Percentiles rank a stretch among this genome's conserved stretches.
Evolutionary conservation across 139 green algal species (phyloP).

Genomic region (Prasinococcaceae sp.): DNA sequence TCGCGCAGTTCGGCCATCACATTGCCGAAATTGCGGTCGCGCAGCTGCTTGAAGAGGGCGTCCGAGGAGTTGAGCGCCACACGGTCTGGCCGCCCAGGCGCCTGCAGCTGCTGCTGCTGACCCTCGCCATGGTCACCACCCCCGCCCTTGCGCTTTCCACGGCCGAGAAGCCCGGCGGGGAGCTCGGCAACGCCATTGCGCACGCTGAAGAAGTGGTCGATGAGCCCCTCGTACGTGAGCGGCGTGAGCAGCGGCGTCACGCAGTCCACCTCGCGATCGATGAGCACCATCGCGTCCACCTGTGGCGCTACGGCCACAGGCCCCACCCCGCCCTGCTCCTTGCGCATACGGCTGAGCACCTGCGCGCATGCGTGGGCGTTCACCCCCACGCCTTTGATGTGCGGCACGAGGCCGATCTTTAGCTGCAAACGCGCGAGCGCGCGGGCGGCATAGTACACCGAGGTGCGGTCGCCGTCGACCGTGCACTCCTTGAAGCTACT

Average conservation of each 20-base stretch:
- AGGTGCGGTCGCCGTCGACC: constrained; percentile 51
- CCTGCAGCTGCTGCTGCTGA: not conserved
- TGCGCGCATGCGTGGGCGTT: no score
- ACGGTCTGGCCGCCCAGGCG: not conserved
- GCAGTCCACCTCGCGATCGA: constrained; percentile 72
- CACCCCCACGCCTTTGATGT: no score
- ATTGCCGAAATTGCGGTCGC: constrained; percentile 38
- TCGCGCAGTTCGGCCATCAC: constrained; percentile 23
- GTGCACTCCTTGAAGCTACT: constrained; percentile 33
- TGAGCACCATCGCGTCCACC: constrained; percentile 46
- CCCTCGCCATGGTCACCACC: not conserved
- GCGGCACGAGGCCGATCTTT: no score
- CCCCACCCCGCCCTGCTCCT: no score
- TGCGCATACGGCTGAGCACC: no score
- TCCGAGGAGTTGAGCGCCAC: constrained; percentile 38
- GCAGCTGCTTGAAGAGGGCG: constrained; percentile 42
- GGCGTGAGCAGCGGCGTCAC: constrained; percentile 80
- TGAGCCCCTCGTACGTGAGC: constrained; percentile 88
- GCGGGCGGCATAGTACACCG: constrained; percentile 46
- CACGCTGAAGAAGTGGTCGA: constrained; percentile 67
- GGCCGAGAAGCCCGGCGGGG: not conserved
- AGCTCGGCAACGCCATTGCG: constrained; percentile 9
- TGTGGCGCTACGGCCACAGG: not conserved
- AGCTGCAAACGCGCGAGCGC: constrained; percentile 62
- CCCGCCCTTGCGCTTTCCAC: no score